Conservation (phyloP, 2,329 filamentous ascomycete genomes). For the Didymella sp. region DNA sequence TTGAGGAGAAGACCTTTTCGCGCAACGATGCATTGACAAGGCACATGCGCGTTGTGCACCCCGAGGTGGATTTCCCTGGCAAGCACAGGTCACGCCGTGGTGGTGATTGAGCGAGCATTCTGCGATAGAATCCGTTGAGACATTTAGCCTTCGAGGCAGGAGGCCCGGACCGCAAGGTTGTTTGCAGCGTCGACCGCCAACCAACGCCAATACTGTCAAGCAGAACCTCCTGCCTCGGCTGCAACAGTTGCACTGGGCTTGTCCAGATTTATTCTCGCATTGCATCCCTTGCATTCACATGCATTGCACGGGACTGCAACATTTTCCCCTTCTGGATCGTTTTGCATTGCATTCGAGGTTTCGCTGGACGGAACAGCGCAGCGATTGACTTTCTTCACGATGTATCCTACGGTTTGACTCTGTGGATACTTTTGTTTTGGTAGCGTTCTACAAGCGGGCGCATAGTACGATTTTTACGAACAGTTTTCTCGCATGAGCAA, state of each 20-base stretch:
- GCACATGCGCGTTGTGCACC: constrained; percentile 93
- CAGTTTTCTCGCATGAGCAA: constrained; percentile 5
- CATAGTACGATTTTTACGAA: constrained; percentile 17
- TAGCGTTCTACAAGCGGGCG: constrained; percentile 9
- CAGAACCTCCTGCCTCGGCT: constrained; percentile 1
- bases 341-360: constrained; percentile 14
- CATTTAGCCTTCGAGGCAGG: constrained; percentile 6
- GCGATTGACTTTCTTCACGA: constrained; percentile 1
- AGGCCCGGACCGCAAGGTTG: not conserved
- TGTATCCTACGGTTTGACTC: constrained; percentile 4
- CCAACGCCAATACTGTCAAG: not conserved
- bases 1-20: constrained; percentile 96
- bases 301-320: constrained; percentile 1
- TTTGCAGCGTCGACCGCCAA: not conserved
- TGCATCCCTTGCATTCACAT: constrained; percentile 8
- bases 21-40: constrained; percentile 92
- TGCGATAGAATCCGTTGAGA: not conserved
- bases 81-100: constrained; percentile 58
- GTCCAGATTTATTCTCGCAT: not conserved
- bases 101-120: constrained; percentile 38
- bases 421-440: not conserved
- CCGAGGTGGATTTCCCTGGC: constrained; percentile 82
- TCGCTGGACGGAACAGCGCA: constrained; percentile 17
- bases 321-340: not conserved
- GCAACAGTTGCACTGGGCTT: constrained; percentile 10